Evolutionary conservation across 2,329 filamentous ascomycete genomes (phyloP), one percentile per base, ranked within the genome.

Genomic region (Scorias spongiosa): DNA sequence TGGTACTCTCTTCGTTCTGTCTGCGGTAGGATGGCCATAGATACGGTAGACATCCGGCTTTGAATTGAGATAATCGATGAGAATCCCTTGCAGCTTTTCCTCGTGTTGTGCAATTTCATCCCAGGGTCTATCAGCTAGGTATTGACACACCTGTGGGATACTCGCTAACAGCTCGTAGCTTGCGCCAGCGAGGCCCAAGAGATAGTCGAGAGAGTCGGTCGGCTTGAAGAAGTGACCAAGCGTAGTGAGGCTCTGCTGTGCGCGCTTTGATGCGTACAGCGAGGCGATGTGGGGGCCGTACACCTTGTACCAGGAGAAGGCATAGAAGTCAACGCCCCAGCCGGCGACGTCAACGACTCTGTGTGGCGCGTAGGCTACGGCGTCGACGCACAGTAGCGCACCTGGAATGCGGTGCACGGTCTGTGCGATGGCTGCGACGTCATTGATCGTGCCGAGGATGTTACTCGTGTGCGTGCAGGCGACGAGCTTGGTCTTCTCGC

Each of bases 251-350:
- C 70, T 60, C 12, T 70, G 54, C 47, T 81, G 76, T 0, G 75
- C 77, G 0, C 60, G 54, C 4, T 66, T 65, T 18, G 75, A 75
- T 5, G 74, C 80, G 55, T 85, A 89, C 1, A 89, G 65, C 49
- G 80, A 73, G 0, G 81, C 71, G 1, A 87, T 69, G 51, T 88
- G 84, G 1, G 84, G 83, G 0, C 83, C 84, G 55, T 82, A 88
- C 1, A 87, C 75, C 59, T 89, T 89, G 63, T 88, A 88, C 83
- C 82, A 88, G 0, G 72, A 79, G 56, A 88, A 85, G n/a, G 70
- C 55, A 59, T 88, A 89, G 51, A 87, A 79, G 56, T 89, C 84
- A 0, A 81, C 79, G 1, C 72, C 81, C 0, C 85, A 66, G 0
- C 65, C 75, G 49, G 74, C 69, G 4, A 88, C 79, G 57, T 89